Percentiles rank a stretch among this genome's conserved stretches.
Conservation (phyloP, 257 asterid species). For the Fraxinus quadrangulata region DNA sequence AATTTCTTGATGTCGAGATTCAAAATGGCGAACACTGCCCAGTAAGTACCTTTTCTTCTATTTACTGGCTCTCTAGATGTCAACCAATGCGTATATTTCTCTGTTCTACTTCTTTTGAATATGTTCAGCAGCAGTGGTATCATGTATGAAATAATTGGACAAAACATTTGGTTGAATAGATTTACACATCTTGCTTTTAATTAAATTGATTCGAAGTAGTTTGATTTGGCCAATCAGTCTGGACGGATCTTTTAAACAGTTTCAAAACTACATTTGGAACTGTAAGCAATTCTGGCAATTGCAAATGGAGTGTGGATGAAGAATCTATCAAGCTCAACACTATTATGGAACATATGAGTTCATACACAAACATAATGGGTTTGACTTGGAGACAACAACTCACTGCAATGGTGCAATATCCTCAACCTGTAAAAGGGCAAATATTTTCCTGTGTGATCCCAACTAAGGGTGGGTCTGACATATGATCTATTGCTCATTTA, state of each 20-base stretch:
- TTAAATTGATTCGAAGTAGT: slow-evolving; percentile 8
- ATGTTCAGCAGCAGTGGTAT: slow-evolving; percentile 12
- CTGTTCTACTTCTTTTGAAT: background rate
- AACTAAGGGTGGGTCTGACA: background rate
- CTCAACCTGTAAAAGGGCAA: background rate
- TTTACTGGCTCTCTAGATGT: background rate
- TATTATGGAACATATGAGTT: background rate
- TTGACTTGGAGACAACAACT: background rate
- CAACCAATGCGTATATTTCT: background rate
- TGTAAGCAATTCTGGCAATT: background rate
- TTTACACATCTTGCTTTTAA: background rate
- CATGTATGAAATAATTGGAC: slow-evolving; percentile 7
- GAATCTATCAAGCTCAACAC: background rate
- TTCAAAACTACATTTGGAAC: background rate
- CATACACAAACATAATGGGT: background rate
- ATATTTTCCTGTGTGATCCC: background rate
- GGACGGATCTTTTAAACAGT: background rate
- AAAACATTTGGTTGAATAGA: background rate
- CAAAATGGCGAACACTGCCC: slow-evolving; percentile 97
- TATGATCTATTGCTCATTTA: background rate
- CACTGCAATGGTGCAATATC: background rate
- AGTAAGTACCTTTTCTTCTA: slow-evolving; percentile 46
- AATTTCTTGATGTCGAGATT: slow-evolving; percentile 72
- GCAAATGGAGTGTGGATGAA: background rate
- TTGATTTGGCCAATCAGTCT: background rate